Percentiles rank a stretch among this genome's conserved stretches.
Evolutionary conservation across 441 rosid species (phyloP).

Genomic region (Brassica hybrid): DNA sequence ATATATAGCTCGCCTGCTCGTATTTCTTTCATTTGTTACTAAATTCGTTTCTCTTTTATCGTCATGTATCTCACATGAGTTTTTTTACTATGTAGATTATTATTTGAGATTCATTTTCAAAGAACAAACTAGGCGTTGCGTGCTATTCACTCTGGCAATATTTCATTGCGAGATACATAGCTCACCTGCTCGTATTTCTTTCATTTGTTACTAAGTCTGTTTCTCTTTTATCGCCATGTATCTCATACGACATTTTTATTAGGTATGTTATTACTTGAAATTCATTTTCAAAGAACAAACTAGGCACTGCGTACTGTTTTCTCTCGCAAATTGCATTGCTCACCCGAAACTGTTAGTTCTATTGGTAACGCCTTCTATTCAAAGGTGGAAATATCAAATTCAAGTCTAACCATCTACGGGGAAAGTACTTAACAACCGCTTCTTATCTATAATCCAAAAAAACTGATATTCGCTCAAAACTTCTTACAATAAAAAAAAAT

Average conservation of each 20-base stretch:
- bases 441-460: no score
- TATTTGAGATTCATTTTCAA: neutral
- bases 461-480: no score
- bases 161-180: no score
- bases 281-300: neutral
- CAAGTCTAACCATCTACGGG: no score
- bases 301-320: no score
- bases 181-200: neutral
- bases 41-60: neutral
- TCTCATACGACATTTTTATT: neutral
- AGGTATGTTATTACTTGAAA: neutral
- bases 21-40: neutral
- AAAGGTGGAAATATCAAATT: no score
- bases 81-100: neutral
- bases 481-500: no score
- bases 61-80: neutral
- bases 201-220: neutral
- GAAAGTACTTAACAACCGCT: no score
- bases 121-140: neutral
- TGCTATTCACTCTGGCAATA: no score
- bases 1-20: neutral
- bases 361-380: no score
- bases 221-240: neutral
- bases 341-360: no score
- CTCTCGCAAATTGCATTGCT: no score